Evolutionary conservation across 805 yeast species (phyloP).

Genomic region (Starmerella bombi): DNA sequence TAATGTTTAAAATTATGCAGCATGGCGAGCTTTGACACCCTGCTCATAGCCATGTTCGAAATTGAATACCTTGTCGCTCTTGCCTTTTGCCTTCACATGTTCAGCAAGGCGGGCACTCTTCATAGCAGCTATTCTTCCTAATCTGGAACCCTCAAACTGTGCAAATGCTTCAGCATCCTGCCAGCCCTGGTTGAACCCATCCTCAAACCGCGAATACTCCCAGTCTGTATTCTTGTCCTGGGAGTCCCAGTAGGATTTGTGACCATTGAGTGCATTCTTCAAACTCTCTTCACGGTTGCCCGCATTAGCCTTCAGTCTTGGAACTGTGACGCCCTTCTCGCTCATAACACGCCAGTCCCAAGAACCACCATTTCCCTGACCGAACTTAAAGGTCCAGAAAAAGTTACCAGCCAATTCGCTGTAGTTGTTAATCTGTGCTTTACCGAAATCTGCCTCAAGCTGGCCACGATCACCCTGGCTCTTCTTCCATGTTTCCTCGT

Average conservation of each 20-base stretch:
- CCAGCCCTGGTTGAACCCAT: constrained; percentile 70
- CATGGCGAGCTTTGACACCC: constrained; percentile 35
- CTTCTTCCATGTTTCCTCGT: constrained; percentile 59
- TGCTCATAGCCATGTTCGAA: constrained; percentile 75
- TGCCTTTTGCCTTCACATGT: constrained; percentile 45
- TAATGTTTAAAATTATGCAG: too few relatives aligned
- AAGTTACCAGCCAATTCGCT: constrained; percentile 49
- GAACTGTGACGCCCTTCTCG: constrained; percentile 12
- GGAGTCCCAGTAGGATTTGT: constrained; percentile 54
- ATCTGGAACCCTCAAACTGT: constrained; percentile 47
- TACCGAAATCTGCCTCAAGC: constrained; percentile 51
- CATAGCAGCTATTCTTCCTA: constrained; percentile 71
- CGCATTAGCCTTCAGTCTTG: constrained; percentile 4
- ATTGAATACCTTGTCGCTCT: constrained; percentile 58
- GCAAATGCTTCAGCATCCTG: constrained; percentile 58
- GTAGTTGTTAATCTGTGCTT: constrained; percentile 38
- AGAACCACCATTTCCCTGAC: constrained; percentile 86
- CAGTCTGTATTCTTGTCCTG: constrained; percentile 45
- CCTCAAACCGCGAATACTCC: constrained; percentile 71
- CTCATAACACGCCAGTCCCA: constrained; percentile 81
- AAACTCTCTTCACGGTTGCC: constrained; percentile 24
- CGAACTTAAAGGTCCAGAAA: constrained; percentile 86
- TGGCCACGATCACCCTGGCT: constrained; percentile 36
- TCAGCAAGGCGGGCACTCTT: constrained; percentile 45
- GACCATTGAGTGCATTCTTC: constrained; percentile 33